These are phyloP conservation scores for Tulasnella sp. DNA, from an alignment of 768 basidiomycete genomes.

Conservation along the genomic window DNA sequence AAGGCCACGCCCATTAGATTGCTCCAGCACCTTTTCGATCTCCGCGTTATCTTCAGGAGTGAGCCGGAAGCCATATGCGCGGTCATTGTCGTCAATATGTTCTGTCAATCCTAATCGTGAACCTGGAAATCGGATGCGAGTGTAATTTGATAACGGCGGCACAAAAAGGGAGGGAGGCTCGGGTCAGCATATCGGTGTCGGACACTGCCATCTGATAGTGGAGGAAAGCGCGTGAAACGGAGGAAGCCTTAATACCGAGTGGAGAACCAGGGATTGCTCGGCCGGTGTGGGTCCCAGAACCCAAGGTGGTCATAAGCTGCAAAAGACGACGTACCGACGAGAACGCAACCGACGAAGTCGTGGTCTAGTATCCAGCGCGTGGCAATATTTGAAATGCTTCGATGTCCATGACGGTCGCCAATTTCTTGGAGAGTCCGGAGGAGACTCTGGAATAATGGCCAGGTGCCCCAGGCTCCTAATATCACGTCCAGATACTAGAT, in stretches of 20 bases:
- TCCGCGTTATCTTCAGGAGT: slow-evolving; percentile 53
- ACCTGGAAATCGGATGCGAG: slow-evolving; percentile 43
- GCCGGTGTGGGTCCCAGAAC: slow-evolving; percentile 2
- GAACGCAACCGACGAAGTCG: slow-evolving; percentile 68
- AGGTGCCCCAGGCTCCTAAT: slow-evolving; percentile 70
- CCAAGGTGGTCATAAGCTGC: slow-evolving; percentile 3
- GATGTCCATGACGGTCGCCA: slow-evolving; percentile 58
- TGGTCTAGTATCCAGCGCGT: slow-evolving; percentile 83
- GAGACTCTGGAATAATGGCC: slow-evolving; percentile 69
- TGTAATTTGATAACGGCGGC: not conserved
- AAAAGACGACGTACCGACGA: slow-evolving; percentile 54
- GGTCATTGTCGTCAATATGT: slow-evolving; percentile 64
- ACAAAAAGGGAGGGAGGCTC: not conserved
- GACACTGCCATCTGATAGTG: not conserved
- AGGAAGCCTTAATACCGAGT: slow-evolving; percentile 7
- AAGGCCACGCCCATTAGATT: slow-evolving; percentile 59
- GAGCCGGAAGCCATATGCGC: slow-evolving; percentile 58
- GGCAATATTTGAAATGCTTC: slow-evolving; percentile 74
- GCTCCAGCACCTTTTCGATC: slow-evolving; percentile 61
- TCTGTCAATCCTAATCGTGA: slow-evolving; percentile 71
- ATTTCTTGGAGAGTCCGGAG: slow-evolving; percentile 57
- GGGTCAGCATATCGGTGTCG: slow-evolving; percentile 8
- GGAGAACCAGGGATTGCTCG: not conserved
- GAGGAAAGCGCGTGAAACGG: slow-evolving; percentile 13
- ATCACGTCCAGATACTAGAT: slow-evolving; percentile 82